Evolutionary conservation across 306 rosid species (phyloP).

Genomic region (Benincasa hispida): DNA sequence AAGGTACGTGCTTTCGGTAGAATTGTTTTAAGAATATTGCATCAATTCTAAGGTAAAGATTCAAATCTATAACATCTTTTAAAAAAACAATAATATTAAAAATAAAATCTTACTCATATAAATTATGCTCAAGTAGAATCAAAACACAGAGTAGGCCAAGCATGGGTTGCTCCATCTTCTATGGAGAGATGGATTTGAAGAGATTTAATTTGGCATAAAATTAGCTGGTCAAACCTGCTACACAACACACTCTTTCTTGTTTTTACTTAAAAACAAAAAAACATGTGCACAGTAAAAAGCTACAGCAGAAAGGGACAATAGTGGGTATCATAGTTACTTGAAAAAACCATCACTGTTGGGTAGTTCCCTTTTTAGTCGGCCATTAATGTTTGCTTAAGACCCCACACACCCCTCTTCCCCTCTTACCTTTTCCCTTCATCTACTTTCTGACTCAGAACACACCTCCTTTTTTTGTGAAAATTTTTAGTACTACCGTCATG

Average conservation of each 20-base stretch:
- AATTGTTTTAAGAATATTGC: too few species aligned
- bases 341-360: not conserved
- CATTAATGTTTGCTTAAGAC: not conserved
- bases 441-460: not conserved
- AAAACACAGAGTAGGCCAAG: not conserved
- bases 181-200: not conserved
- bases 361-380: not conserved
- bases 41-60: too few species aligned
- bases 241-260: not conserved
- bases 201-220: not conserved
- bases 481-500: too few species aligned
- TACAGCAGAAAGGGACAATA: not conserved
- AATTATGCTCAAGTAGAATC: not conserved
- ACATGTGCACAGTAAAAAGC: not conserved
- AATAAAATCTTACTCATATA: too few species aligned
- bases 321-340: not conserved
- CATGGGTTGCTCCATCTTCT: not conserved
- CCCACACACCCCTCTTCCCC: not conserved
- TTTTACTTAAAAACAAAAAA: not conserved
- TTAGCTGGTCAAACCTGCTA: not conserved
- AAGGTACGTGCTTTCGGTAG: too few species aligned
- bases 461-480: too few species aligned
- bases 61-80: too few species aligned
- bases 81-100: too few species aligned
- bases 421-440: not conserved